Base-by-base conservation (phyloP, 495 filamentous ascomycete species). In the Hypomontagnella submonticulosa region DNA sequence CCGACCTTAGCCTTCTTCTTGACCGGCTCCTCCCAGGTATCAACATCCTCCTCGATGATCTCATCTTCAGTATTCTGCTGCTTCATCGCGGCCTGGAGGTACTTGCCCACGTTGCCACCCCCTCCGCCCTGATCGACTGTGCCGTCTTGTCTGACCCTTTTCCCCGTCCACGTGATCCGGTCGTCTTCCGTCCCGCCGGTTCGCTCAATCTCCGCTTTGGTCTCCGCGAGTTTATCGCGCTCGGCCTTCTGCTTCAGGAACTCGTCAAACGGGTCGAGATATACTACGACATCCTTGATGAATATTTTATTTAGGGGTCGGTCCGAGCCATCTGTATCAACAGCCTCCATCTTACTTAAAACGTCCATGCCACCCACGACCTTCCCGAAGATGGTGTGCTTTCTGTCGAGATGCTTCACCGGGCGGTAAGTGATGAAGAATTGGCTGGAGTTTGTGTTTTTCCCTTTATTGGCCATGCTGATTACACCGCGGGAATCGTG, bases 391-490 rank as follows among this genome's bases (percentile, higher is more conserved):
- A 98, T 90, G n/a, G 95, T 98, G 74, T 99, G 95, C 64, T 99
- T 99, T 56, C 88, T 82, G 73, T 97, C 92, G 10, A 99, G 84
- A 78, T 99, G 95, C 71, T 87, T 86, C 0, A 88, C 84, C 1
- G 89, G 82, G 15, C 90, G 88, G 74, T 98, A 98, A 1, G 88
- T 91, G 69, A 99, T 90, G 79, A 99, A 99, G 74, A 98, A 99
- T 78, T 99, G 95, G 55, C 84, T 89, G 33, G 89, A 92, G 71
- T 99, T 99, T 2, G 96, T 98, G 63, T 98, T 93, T 65, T 97
- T 97, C 23, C 95, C 95, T 68, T 99, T 99, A 69, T 99, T 99
- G 32, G 95, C 95, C 95, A 99, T 99, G 66, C 87, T 90, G 10
- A 98, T 65, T 1, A 95, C 83, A 1, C 95, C 95, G 3, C 95